Evolutionary conservation across 176 grass and related monocot genomes (phyloP), one percentile per base, ranked within the genome.

Genomic region (Pharus latifolius): DNA sequence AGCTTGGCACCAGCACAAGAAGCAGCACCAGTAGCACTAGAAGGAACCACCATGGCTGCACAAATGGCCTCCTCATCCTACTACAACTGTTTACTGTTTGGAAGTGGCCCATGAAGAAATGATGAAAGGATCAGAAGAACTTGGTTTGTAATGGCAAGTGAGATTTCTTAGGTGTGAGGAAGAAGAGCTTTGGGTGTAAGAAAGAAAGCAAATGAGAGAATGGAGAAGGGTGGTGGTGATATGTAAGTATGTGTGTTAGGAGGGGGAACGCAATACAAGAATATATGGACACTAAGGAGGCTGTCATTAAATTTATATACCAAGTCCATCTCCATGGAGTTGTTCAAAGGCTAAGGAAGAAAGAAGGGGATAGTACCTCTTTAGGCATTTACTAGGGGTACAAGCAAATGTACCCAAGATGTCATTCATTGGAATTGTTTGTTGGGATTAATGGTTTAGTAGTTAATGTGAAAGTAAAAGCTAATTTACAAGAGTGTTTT

Each of bases 1-100:
- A 80, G 50, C 84, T 73, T 3, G 84, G 72, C 31, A 5, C 57
- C 46, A 84, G 3, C 14, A 89, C 6, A 18, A 61, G 48, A 0
- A 92, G 30, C 0, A 91, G 69, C 2, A 79, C 25, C 5, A 83
- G 10, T 5, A n/a, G n/a, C n/a, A 49, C 37, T 5, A 69, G 61
- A 41, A 67, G 14, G 34, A 16, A 28, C 48, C 28, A 45, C 63
- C 80, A 34, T 35, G 40, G 60, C 43, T 27, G 24, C 63, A 28
- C 12, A 20, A 17, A 14, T 30, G 71, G 58, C 59, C 53, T 24
- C 11, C 60, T 16, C 59, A 43, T 34, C 24, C 49, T 54, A 12
- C 33, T 40, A 49, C 58, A n/a, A 0, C 37, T 35, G 32, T 60
- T 65, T 43, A 20, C 78, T 32, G 17, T 58, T 63, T 70, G 43